A percentile compares a stretch with the other conserved stretches of the same genome.
These are phyloP conservation scores for Anastatica hierochuntica DNA, from an alignment of 345 rosid genomes.

Conservation along the genomic window DNA sequence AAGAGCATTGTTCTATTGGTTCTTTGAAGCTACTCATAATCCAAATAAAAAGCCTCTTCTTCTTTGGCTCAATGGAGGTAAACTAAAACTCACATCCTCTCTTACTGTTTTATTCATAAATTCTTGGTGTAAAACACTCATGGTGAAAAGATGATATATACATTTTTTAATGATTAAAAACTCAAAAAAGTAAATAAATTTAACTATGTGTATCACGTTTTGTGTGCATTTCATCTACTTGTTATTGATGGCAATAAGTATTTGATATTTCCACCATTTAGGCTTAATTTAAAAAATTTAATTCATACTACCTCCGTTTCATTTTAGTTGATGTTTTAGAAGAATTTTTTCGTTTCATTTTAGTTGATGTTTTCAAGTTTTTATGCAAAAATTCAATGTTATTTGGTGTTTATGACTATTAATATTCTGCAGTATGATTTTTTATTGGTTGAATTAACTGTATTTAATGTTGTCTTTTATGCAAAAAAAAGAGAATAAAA, in stretches of 20 bases:
- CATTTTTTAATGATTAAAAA: background rate
- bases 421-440: no score
- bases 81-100: slow-evolving; percentile 1
- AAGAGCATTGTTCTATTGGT: slow-evolving; percentile 79
- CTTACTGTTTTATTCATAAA: background rate
- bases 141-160: background rate
- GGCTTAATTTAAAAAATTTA: no score
- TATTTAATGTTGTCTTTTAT: no score
- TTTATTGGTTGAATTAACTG: no score
- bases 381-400: no score
- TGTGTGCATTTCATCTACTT: slow-evolving; percentile 17
- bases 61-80: slow-evolving; percentile 90
- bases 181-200: background rate
- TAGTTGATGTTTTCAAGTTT: no score
- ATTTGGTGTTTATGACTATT: no score
- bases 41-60: slow-evolving; percentile 49
- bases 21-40: slow-evolving; percentile 46
- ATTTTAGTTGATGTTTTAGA: background rate
- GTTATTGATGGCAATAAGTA: no score
- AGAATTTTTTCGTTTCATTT: no score
- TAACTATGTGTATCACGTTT: slow-evolving; percentile 6
- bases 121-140: background rate
- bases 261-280: no score
- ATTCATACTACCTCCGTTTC: no score
- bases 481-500: no score